Base-by-base conservation (phyloP, 108 stramenopile genomes). In the Aurantiochytrium sp. region DNA sequence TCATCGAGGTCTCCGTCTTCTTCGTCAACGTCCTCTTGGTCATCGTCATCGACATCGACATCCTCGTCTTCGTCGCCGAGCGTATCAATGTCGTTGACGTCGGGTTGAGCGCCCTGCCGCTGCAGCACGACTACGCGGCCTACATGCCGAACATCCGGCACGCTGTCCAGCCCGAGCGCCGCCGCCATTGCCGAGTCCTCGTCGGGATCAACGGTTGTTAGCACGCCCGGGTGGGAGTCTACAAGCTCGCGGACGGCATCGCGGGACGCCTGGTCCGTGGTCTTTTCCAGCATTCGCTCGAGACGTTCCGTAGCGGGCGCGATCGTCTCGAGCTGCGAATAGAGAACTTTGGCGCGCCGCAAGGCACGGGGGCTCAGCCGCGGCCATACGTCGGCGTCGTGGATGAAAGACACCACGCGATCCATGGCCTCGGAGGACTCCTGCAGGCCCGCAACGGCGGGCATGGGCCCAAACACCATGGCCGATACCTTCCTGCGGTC, bases 371-470 rank as follows among this genome's bases (percentile, higher is more conserved):
- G 42, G 45, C 19, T 81, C 42, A 81, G 39, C 73, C 73, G 73
- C 39, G 73, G 73, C 42, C 39, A 81, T 12, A 81, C 17, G 45
- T 81, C 73, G 21, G 42, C 39, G 39, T 48, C 45, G 3, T 81
- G 10, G n/a, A 81, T 48, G 12, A 81, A 27, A 17, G 39, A 27
- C 12, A 48, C 39, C 10, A 48, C 73, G 27, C n/a, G 73, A 48
- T 81, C 73, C 24, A 19, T 81, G 21, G 59, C 59, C 59, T 81
- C 73, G n/a, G 73, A 81, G 6, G 73, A 41, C n/a, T 81, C 73
- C 12, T 22, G 73, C 3, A 48, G 45, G n/a, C 39, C 45, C 27
- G 39, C 39, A 42, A 81, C n/a, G 27, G 45, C 73, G 10, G 73
- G 73, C 42, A 81, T 21, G 0, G 42, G 39, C 36, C 73, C 73